Evolutionary conservation across 805 yeast genomes (phyloP), one percentile per base, ranked within the genome.

Genomic region (Kodamaea laetipori): DNA sequence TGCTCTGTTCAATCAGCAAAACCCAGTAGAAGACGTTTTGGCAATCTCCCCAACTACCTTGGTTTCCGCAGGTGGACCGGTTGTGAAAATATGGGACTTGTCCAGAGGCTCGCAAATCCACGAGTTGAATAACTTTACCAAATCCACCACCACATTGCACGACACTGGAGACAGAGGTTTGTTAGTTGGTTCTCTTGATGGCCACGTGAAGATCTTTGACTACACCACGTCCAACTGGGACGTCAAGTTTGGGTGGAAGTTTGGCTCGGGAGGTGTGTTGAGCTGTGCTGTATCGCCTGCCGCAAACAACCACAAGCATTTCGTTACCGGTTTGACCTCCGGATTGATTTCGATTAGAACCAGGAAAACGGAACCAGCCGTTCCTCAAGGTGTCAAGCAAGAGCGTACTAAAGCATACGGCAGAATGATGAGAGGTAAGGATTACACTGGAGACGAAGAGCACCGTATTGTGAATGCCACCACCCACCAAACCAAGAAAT

Each of bases 211-310:
- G 65, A 90, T 90, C 35, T 88, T 92, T 61, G 97, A 90, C 63
- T 79, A 87, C 28, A 67, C 77, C 19, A 77, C 84, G 16, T 58
- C 78, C 31, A 77, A 79, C 54, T 90, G 92, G 88, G 86, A 84
- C 48, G 96, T 92, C 48, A 87, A 85, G 61, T 92, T 90, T 61
- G 97, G 97, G 38, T 92, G 98, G 97, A 92, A 90, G 66, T 92
- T 86, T 59, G 96, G 97, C 26, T 59, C 67, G 41, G 89, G 92
- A 17, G 95, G 96, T 30, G 97, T 94, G 0, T 71, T 94, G 53
- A 75, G 88, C 55, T 82, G 96, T 60, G 98, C 90, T 10, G 84
- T 88, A 8, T 88, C 97, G 6, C 97, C 98, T 19, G 78, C 82
- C 51, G 53, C 57, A 12, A 61, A 65, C 52, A 58, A 63, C 51